These are phyloP conservation scores for Alisma plantagoaquatica DNA, from an alignment of 106 monocot species.

Conservation along the genomic window DNA sequence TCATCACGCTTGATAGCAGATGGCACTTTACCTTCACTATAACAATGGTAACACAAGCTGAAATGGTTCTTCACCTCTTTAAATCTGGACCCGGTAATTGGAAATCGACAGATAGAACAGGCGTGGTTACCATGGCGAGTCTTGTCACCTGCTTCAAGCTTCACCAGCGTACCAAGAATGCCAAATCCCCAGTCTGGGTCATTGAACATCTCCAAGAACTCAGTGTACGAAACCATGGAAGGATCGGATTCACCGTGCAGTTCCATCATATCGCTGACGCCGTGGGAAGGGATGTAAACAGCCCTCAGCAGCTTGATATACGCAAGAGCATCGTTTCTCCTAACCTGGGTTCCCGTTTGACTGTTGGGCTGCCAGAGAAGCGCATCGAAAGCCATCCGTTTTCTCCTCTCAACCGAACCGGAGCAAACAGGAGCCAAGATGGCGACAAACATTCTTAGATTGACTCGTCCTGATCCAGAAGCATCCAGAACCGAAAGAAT, in stretches of 20 bases:
- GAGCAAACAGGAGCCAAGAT: slow-evolving; percentile 75
- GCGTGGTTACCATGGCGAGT: slow-evolving; percentile 62
- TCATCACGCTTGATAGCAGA: slow-evolving; percentile 79
- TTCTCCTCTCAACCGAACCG: slow-evolving; percentile 49
- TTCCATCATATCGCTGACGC: slow-evolving; percentile 81
- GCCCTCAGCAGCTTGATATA: slow-evolving; percentile 82
- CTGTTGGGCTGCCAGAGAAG: slow-evolving; percentile 69
- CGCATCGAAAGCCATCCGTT: slow-evolving; percentile 69
- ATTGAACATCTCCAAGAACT: slow-evolving; percentile 92
- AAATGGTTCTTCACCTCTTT: slow-evolving; percentile 72
- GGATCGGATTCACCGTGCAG: slow-evolving; percentile 72
- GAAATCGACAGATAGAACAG: slow-evolving; percentile 83
- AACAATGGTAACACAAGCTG: slow-evolving; percentile 83
- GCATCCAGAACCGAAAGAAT: slow-evolving; percentile 78
- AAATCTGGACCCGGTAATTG: slow-evolving; percentile 88
- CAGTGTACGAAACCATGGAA: slow-evolving; percentile 57
- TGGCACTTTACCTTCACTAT: slow-evolving; percentile 97
- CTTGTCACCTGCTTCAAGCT: slow-evolving; percentile 81
- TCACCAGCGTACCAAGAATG: slow-evolving; percentile 72
- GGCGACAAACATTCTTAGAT: slow-evolving; percentile 89
- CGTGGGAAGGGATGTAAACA: slow-evolving; percentile 82
- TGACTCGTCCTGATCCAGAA: slow-evolving; percentile 81
- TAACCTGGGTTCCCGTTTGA: slow-evolving; percentile 47
- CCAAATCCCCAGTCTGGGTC: slow-evolving; percentile 99
- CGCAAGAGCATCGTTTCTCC: slow-evolving; percentile 50